phyloP scores from a whole-genome alignment of 441 rosid species.

The Pelargonium australe region DNA sequence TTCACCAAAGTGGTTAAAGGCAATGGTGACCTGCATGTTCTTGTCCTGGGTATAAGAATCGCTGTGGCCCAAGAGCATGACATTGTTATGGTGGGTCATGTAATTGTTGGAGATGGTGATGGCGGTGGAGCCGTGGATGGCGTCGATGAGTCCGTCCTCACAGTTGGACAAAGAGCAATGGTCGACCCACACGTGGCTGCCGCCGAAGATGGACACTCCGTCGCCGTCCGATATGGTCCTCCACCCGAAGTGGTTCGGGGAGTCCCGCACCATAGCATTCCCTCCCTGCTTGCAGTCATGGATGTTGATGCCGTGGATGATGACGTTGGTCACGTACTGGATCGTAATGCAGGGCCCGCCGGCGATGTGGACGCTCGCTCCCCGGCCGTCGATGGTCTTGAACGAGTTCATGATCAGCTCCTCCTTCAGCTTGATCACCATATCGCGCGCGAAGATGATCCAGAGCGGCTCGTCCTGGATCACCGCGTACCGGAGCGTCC shows the following conservation, averaged over 20 bases:
- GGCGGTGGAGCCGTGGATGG: constrained; percentile 93
- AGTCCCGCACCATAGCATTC: constrained; percentile 84
- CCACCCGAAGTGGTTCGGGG: constrained; percentile 65
- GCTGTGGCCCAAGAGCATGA: constrained; percentile 82
- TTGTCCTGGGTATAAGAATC: constrained; percentile 79
- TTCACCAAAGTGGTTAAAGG: constrained; percentile 87
- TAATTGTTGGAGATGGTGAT: constrained; percentile 86
- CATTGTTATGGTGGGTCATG: constrained; percentile 89
- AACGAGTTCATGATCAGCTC: constrained; percentile 79
- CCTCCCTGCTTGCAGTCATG: constrained; percentile 88
- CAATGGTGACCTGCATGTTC: constrained; percentile 91
- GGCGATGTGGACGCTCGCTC: constrained; percentile 77
- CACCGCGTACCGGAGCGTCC: constrained; percentile 83
- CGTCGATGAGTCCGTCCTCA: constrained; percentile 93
- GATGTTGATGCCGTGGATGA: constrained; percentile 76
- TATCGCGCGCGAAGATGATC: constrained; percentile 84
- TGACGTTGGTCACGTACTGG: constrained; percentile 75
- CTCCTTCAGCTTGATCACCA: constrained; percentile 82
- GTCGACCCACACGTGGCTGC: constrained; percentile 90
- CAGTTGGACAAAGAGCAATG: constrained; percentile 82
- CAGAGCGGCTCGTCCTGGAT: constrained; percentile 78
- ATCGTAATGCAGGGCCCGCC: constrained; percentile 79
- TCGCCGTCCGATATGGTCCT: constrained; percentile 96
- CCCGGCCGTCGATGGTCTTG: constrained; percentile 91
- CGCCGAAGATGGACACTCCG: constrained; percentile 73